phyloP scores from a whole-genome alignment of 2,329 filamentous ascomycete genomes.

The Apiospora aurea region DNA sequence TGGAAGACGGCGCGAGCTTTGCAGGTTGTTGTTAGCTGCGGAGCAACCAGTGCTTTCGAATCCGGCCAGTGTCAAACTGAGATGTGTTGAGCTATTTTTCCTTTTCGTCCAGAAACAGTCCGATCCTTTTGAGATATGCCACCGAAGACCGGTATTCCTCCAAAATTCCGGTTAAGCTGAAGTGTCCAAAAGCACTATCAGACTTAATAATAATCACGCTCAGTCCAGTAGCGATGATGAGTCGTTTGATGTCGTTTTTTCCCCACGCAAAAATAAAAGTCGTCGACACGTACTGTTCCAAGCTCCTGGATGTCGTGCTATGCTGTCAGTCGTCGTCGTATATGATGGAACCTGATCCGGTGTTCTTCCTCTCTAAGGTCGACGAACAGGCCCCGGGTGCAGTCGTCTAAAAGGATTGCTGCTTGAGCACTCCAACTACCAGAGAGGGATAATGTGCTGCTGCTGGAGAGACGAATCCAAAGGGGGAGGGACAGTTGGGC shows the following conservation, averaged over 20 bases:
- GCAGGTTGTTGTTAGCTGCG: slow-evolving; percentile 8
- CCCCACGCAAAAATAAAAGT: neutral
- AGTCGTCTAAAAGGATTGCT: neutral
- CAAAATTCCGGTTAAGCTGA: neutral
- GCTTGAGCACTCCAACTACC: slow-evolving; percentile 16
- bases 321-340: neutral
- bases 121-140: neutral
- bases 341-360: slow-evolving; percentile 3
- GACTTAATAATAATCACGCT: neutral
- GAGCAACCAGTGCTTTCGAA: slow-evolving; percentile 21
- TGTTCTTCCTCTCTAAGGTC: slow-evolving; percentile 3
- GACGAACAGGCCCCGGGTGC: neutral
- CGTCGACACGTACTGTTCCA: neutral
- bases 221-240: neutral
- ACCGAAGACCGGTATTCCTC: neutral
- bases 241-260: neutral
- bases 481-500: neutral
- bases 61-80: slow-evolving; percentile 12
- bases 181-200: slow-evolving; percentile 2
- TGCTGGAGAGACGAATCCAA: slow-evolving; percentile 15
- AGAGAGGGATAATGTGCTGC: slow-evolving; percentile 7
- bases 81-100: neutral
- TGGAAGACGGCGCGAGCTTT: neutral
- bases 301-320: neutral
- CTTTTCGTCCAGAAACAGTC: slow-evolving; percentile 6